Evolutionary conservation across 225 moss, liverwort and hornwort genomes (phyloP).

Genomic region (Physcomitrellopsis africana): DNA sequence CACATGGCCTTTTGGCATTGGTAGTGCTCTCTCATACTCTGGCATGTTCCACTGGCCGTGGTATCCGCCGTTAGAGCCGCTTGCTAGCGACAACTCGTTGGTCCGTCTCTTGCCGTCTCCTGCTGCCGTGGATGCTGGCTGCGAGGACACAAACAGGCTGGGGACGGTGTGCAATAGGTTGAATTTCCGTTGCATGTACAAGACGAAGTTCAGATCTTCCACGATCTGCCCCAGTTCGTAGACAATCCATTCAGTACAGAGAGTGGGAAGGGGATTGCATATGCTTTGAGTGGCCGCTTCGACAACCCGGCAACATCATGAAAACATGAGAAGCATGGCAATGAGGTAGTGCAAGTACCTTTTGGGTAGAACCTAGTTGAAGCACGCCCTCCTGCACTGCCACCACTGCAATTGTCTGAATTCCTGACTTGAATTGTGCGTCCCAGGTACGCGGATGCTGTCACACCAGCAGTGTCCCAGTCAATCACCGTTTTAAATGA

Average conservation of each 20-base stretch:
- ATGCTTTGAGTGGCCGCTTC: too few relatives aligned
- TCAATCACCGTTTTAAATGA: too few relatives aligned
- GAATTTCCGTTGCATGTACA: constrained; percentile 44
- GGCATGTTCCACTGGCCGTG: constrained; percentile 20
- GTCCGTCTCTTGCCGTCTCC: constrained; percentile 10
- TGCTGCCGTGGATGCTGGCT: background rate
- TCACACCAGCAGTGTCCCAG: background rate
- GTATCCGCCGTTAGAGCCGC: background rate
- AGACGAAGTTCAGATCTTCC: constrained; percentile 46
- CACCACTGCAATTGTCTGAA: constrained; percentile 54
- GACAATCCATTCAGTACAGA: background rate
- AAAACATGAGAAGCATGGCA: background rate
- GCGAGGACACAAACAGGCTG: constrained; percentile 29
- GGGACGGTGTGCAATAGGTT: constrained; percentile 44
- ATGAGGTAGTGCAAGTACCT: constrained; percentile 17
- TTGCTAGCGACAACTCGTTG: background rate
- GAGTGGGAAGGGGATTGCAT: too few relatives aligned
- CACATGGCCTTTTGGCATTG: too few relatives aligned
- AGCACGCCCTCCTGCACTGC: constrained; percentile 50
- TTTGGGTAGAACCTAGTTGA: constrained; percentile 46
- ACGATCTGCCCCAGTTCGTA: constrained; percentile 24
- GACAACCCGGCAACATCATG: too few relatives aligned
- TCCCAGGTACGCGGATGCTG: constrained; percentile 58
- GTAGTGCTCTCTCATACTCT: too few relatives aligned
- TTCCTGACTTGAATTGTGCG: constrained; percentile 51